Evolutionary conservation across 306 rosid genomes (phyloP), one percentile per base, ranked within the genome.

Genomic region (Gleditsia sinensis): DNA sequence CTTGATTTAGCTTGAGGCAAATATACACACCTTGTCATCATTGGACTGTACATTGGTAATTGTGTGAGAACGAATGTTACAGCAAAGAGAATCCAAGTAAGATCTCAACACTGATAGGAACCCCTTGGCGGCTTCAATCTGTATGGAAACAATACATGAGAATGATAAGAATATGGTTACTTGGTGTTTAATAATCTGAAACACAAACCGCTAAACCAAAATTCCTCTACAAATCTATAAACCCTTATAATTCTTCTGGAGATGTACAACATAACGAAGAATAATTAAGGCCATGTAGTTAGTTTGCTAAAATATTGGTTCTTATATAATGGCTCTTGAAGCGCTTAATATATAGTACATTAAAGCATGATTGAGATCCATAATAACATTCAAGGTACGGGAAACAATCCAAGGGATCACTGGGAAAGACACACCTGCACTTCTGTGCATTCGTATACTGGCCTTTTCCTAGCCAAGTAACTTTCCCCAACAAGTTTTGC

Each of bases 31-130:
- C 99, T 95, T 95, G 81, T 95, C 98, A 21, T 92, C 94, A 75
- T 95, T 92, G 14, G 99, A 95, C 71, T 95, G 99, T 67, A 95
- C 99, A 61, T 95, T 95, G 40, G 99, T 95, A 79, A 95, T 95
- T 57, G 99, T 95, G 71, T 95, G 97, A 8, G 99, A 87, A 65
- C 99, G 96, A 73, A 95, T 90, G 75, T 89, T 92, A 36, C 49
- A 43, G 81, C 99, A 90, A 78, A 95, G 99, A 74, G 98, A 88
- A 85, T 92, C 94, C 94, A 89, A 83, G 86, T 95, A 95, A 75
- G 82, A 49, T 82, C 99, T 88, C 37, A 95, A 80, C 72, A 82
- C 90, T 43, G 79, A 73, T 40, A 95, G 84, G 86, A 95, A 92
- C 19, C 86, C 91, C 83, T 81, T 95, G 74, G 98, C 97, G 66